Base-by-base conservation (phyloP, 192 early-diverging fungal species). In the Umbelopsis sp. region DNA sequence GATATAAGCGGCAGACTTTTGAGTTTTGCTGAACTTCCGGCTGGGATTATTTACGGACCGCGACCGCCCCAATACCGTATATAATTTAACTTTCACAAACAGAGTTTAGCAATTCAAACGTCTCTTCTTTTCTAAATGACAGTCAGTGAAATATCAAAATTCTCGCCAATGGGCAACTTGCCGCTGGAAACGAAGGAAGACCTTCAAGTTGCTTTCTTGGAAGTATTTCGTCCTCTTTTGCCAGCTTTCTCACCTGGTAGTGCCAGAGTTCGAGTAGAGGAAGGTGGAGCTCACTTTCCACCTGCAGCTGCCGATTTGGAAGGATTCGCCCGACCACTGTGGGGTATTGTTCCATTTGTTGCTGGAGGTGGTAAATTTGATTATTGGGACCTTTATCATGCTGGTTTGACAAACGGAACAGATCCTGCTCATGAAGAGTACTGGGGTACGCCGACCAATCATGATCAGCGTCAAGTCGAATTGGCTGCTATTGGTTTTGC, bases 401-500 rank as follows among this genome's bases (percentile, higher is more conserved):
- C 6, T 30, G 67, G 67, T 4, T 35, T 69, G n/a, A 69, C 67
- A 51, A 48, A 44, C n/a, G 69, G 69, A 18, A 52, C 49, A 21
- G 69, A 71, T 20, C 69, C 69, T 9, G 44, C 55, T 12, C 69
- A 71, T 61, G n/a, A 27, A 47, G 69, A 71, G 44, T 71, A 71
- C 53, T 71, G 69, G 69, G 69, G 69, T 33, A 20, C 6, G 9
- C 12, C 22, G 3, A 25, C 16, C n/a, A 35, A 53, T 13, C 41
- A 55, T 1, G 49, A 71, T 41, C 69, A 71, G 35, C 69, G 69
- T 9, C 69, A 58, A 35, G 69, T 71, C 12, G 69, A 71, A 27
- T 20, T 71, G 37, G 69, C 69, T 2, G 69, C 55, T 16, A 61
- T 71, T 61, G 69, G 69, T 23, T 58, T 61, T 61, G 69, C 69